A percentile compares a stretch with the other conserved stretches of the same genome.
Evolutionary conservation across 1,284 basidiomycete genomes (phyloP).

Genomic region (Athelia sp.): DNA sequence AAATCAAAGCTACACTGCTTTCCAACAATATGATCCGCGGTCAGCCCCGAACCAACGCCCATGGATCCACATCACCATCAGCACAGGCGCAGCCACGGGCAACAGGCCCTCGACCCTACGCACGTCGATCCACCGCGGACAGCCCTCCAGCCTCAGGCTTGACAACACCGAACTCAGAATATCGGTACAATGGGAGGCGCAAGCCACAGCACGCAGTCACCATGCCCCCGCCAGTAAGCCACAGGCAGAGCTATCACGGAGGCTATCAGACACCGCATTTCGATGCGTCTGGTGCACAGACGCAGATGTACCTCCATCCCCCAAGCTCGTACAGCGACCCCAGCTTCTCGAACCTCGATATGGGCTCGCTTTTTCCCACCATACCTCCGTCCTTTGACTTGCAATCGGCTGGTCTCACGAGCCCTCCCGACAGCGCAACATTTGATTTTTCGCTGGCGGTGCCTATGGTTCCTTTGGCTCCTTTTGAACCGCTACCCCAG

Average conservation of each 20-base stretch:
- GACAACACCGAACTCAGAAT: background rate
- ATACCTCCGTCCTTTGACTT: background rate
- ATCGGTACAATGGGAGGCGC: background rate
- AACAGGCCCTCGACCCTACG: slow-evolving; percentile 18
- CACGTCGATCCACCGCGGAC: background rate
- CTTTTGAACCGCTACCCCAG: background rate
- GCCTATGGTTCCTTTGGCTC: background rate
- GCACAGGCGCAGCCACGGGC: slow-evolving; percentile 17
- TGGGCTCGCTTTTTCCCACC: background rate
- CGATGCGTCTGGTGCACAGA: background rate
- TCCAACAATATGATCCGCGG: slow-evolving; percentile 74
- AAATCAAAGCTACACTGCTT: slow-evolving; percentile 74
- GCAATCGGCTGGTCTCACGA: background rate
- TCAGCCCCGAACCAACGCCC: slow-evolving; percentile 57
- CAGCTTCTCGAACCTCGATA: slow-evolving; percentile 3
- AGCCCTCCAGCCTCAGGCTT: background rate
- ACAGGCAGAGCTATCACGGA: background rate
- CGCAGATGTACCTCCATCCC: slow-evolving; percentile 24
- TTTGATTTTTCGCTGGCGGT: slow-evolving; percentile 1
- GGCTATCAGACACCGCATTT: background rate
- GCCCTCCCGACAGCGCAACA: background rate
- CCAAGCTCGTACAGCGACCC: slow-evolving; percentile 26
- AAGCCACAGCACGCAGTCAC: background rate
- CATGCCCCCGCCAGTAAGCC: background rate
- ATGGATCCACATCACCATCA: slow-evolving; percentile 27